Base-by-base conservation (phyloP, 1,284 basidiomycete genomes). In the Sanguinoderma infundibulare region DNA sequence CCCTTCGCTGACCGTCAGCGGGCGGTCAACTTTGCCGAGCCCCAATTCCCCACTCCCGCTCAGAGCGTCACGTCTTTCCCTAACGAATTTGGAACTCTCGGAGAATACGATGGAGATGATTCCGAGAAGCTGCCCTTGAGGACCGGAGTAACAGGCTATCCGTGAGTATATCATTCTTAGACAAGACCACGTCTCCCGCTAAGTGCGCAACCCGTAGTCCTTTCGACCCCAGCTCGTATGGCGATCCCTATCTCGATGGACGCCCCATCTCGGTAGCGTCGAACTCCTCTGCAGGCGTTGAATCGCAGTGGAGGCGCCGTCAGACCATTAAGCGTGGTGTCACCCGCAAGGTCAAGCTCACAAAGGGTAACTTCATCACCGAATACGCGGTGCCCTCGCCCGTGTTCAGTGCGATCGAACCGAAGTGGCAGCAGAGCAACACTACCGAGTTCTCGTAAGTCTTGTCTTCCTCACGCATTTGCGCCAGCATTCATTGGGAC, bases 321-420 rank as follows among this genome's bases (percentile, higher is more conserved):
- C 94, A 96, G 75, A 95, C 92, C n/a, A 93, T 95, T 77, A 93
- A 92, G 73, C 91, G 94, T 59, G 94, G 93, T 68, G 91, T 94
- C 15, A 95, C 93, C n/a, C 92, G 93, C 67, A 94, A 92, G 73
- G 91, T 98, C 78, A 94, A 95, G 75, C 89, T 98, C 66, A 96
- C 94, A 1, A 83, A 93, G 56, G 95, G 95, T 61, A 94, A 97
- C 72, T 97, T 95, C 78, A 91, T 97, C 73, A 84, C 89, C 44
- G 95, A 97, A 72, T 95, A 96, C 73, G 83, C 88, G n/a, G 95
- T 97, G 0, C 96, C 96, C 1, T 90, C 91, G 0, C 92, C 95
- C 3, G 87, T 98, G 57, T 85, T 84, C 69, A 94, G 90, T 67
- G 94, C 95, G 20, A 88, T 95, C 49, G 95, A 98, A 75, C 77